Conservation (phyloP, 306 rosid species). For the Glycyrrhiza uralensis region DNA sequence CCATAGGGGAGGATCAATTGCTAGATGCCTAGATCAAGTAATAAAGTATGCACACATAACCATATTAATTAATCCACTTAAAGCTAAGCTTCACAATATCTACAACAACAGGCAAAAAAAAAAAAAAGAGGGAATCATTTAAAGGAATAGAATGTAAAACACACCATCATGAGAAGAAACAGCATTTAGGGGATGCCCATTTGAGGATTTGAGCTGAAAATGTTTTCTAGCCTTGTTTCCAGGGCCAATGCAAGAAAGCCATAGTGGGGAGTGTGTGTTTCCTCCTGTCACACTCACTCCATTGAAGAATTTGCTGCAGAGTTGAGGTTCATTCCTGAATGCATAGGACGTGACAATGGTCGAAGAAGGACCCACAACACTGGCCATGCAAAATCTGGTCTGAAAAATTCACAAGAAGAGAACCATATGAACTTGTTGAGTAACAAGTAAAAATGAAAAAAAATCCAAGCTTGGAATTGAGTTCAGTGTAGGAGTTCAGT, state of each 20-base stretch:
- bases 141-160: slow-evolving; percentile 23
- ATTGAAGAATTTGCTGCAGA: slow-evolving; percentile 32
- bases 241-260: slow-evolving; percentile 41
- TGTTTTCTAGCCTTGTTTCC: slow-evolving; percentile 36
- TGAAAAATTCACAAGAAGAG: slow-evolving; percentile 15
- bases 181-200: slow-evolving; percentile 69
- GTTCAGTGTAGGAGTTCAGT: neutral
- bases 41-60: neutral
- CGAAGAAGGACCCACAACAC: slow-evolving; percentile 42
- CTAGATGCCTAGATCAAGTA: neutral
- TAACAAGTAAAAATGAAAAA: slow-evolving; percentile 13
- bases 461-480: slow-evolving; percentile 2
- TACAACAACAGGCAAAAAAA: neutral
- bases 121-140: neutral
- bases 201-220: slow-evolving; percentile 73
- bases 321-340: slow-evolving; percentile 38
- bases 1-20: neutral
- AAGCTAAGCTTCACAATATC: neutral
- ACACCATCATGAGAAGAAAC: slow-evolving; percentile 67
- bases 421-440: neutral
- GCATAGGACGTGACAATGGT: slow-evolving; percentile 38
- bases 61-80: neutral
- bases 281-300: slow-evolving; percentile 29
- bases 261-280: slow-evolving; percentile 22
- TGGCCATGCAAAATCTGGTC: slow-evolving; percentile 52